These are phyloP conservation scores for Sclerotinia minor DNA, from an alignment of 2,329 filamentous ascomycete genomes.

Conservation along the genomic window DNA sequence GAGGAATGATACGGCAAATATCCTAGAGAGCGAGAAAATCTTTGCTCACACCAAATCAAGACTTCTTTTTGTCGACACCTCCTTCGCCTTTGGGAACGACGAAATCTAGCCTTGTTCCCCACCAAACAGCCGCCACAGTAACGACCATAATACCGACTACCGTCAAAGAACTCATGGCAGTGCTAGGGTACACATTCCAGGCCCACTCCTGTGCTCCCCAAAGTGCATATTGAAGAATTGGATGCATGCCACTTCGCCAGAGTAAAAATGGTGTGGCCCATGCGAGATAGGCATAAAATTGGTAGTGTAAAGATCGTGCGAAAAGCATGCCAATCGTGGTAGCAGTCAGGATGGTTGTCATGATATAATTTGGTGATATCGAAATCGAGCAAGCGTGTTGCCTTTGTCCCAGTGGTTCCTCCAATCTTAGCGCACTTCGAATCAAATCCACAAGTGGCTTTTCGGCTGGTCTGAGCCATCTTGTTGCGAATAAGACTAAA, in stretches of 20 bases:
- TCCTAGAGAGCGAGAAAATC: background rate
- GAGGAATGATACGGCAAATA: constrained; percentile 54
- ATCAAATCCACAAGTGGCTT: constrained; percentile 51
- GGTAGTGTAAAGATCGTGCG: constrained; percentile 71
- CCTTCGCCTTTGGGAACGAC: constrained; percentile 35
- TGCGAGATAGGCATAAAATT: constrained; percentile 73
- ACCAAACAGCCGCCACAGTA: constrained; percentile 53
- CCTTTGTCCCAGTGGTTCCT: constrained; percentile 43
- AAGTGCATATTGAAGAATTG: constrained; percentile 56
- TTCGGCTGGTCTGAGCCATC: constrained; percentile 62
- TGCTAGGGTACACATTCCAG: constrained; percentile 75
- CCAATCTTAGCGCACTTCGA: constrained; percentile 33
- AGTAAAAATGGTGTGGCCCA: constrained; percentile 71
- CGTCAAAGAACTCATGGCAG: constrained; percentile 58
- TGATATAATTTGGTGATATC: constrained; percentile 60
- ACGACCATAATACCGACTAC: constrained; percentile 71
- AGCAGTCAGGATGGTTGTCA: constrained; percentile 62
- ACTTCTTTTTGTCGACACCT: constrained; percentile 33
- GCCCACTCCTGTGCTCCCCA: constrained; percentile 71
- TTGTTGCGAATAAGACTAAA: constrained; percentile 55
- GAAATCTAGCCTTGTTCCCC: constrained; percentile 43
- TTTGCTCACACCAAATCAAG: constrained; percentile 26
- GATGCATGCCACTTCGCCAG: constrained; percentile 64
- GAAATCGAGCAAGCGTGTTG: constrained; percentile 51
- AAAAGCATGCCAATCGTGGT: constrained; percentile 69